Evolutionary conservation across 1,284 basidiomycete species (phyloP).

Genomic region (Trametes hirsuta): DNA sequence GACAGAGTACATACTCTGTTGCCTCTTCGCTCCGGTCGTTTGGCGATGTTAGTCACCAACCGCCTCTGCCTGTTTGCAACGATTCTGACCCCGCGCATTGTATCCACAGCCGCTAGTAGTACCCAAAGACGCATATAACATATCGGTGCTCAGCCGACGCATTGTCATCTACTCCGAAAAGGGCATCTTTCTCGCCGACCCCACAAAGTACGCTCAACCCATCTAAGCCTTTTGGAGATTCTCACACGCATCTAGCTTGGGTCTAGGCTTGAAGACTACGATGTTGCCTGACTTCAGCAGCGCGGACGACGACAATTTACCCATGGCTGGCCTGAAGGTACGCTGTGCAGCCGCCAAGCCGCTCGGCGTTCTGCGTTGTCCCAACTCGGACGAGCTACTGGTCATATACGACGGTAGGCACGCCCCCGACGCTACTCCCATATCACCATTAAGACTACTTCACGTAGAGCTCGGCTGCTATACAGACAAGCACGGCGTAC

Average conservation of each 20-base stretch:
- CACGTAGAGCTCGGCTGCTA: slow-evolving; percentile 64
- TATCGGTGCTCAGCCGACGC: slow-evolving; percentile 60
- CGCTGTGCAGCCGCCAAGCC: slow-evolving; percentile 63
- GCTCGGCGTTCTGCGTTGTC: slow-evolving; percentile 67
- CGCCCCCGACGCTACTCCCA: background rate
- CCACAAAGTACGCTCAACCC: slow-evolving; percentile 55
- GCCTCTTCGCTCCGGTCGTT: slow-evolving; percentile 55
- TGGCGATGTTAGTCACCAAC: slow-evolving; percentile 54
- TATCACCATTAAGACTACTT: background rate
- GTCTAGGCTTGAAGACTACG: slow-evolving; percentile 39
- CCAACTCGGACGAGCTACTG: slow-evolving; percentile 56
- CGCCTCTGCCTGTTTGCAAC: background rate
- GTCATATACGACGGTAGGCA: slow-evolving; percentile 72
- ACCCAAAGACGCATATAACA: slow-evolving; percentile 65
- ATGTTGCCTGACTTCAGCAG: slow-evolving; percentile 67
- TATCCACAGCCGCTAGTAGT: slow-evolving; percentile 61
- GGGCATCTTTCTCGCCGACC: slow-evolving; percentile 66
- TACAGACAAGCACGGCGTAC: slow-evolving; percentile 68
- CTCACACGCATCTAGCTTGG: slow-evolving; percentile 36
- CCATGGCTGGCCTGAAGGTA: slow-evolving; percentile 57
- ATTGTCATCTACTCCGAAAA: slow-evolving; percentile 67
- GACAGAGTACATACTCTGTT: slow-evolving; percentile 33
- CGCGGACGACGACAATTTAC: slow-evolving; percentile 38
- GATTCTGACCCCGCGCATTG: background rate
- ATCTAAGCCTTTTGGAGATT: too few species aligned